Evolutionary conservation across 1,284 basidiomycete genomes (phyloP).

Genomic region (Cerioporus squamosus): DNA sequence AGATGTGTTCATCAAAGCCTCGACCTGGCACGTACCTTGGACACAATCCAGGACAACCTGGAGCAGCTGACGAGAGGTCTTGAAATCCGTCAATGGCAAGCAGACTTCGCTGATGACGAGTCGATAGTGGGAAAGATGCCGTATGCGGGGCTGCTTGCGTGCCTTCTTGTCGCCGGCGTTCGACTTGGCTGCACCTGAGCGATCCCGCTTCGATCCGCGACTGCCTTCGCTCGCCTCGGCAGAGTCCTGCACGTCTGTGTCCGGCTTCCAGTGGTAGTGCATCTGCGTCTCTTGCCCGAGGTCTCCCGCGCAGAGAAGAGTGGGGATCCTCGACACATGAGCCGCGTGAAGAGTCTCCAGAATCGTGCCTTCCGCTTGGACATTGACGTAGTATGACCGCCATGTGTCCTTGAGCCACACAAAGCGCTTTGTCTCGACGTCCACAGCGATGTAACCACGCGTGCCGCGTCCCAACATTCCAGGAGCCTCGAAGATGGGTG

Average conservation of each 20-base stretch:
- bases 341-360: not conserved
- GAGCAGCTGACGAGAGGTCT: not conserved
- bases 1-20: not conserved
- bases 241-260: not conserved
- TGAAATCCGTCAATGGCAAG: not conserved
- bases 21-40: not conserved
- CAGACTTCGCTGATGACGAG: conserved; percentile 1
- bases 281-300: not conserved
- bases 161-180: not conserved
- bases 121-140: not conserved
- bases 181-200: not conserved
- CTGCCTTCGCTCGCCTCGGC: not conserved
- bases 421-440: not conserved
- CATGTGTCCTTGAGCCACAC: conserved; percentile 17
- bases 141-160: not conserved
- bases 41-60: not conserved
- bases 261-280: not conserved
- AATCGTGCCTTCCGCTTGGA: conserved; percentile 5
- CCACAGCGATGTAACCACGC: conserved; percentile 9
- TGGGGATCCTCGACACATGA: not conserved
- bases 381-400: conserved; percentile 2
- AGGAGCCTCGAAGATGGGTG: not conserved
- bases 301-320: conserved; percentile 4
- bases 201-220: not conserved
- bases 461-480: conserved; percentile 5